Evolutionary conservation across 176 grass and related monocot genomes (phyloP), one percentile per base, ranked within the genome.

Genomic region (Cocos nucifera): DNA sequence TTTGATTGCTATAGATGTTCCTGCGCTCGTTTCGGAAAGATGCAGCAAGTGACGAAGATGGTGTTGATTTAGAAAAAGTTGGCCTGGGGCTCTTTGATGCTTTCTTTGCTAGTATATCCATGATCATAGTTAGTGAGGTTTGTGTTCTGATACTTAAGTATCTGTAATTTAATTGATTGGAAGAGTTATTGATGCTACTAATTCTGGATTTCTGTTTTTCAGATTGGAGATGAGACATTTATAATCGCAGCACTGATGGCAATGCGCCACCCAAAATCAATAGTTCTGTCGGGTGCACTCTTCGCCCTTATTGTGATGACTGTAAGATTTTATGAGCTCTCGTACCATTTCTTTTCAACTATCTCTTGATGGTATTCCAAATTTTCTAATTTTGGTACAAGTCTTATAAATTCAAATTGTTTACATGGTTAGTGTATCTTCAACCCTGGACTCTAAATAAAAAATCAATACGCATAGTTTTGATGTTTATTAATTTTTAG

Each of bases 211-310:
- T 60, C 2, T 0, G 25, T 49, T 39, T 10, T 10, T 17, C 54
- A 97, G 93, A 83, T 97, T 71, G 93, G 93, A 9, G 93, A 97
- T 52, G 93, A 91, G 74, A 97, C 87, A 39, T 91, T 91, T 80
- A 97, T 97, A 60, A 97, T 97, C 12, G 93, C 93, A 49, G 93
- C 93, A 51, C 80, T 97, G 32, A 88, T 97, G 93, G 93, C 93
- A 17, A 97, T 91, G 93, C 80, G 93, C 22, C 87, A 97, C 76
- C 93, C 93, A 48, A 97, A 97, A 56, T 91, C 84, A 9, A 97
- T 76, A 1, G 93, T 97, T 53, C 73, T 97, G 66, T 97, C 87
- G 0, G 87, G 93, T 3, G 93, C 93, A 0, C 73, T 97, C 49
- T 79, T 75, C 14, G 93, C 93, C 7, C 76, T 97, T 18, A 65